phyloP scores from a whole-genome alignment of 306 rosid genomes.

The Crotalaria pallida region DNA sequence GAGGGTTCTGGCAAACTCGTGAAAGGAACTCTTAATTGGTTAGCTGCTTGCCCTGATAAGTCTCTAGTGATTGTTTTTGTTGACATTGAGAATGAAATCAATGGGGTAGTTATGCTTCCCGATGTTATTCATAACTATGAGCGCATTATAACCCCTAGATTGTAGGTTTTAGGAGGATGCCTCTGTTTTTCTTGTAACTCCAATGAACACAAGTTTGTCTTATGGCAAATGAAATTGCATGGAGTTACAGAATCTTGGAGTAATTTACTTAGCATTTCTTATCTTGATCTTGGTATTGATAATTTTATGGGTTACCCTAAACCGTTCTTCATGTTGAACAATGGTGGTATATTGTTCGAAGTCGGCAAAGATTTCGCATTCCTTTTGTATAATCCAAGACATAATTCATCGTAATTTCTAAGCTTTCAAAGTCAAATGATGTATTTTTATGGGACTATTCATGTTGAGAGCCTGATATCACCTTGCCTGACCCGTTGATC shows the following conservation, averaged over 20 bases:
- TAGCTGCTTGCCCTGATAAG: background rate
- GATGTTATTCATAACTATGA: background rate
- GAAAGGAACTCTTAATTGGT: background rate
- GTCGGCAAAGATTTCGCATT: background rate
- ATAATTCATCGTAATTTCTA: background rate
- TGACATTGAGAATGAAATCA: background rate
- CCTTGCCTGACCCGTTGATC: background rate
- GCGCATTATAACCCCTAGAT: no score
- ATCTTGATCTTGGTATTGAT: background rate
- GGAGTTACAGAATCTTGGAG: background rate
- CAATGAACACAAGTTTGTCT: background rate
- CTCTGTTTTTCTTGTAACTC: background rate
- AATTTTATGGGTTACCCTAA: background rate
- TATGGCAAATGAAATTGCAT: background rate
- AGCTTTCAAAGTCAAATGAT: no score
- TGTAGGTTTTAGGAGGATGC: background rate
- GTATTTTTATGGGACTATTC: no score
- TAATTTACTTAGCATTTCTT: background rate
- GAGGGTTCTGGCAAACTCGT: background rate
- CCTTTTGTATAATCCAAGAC: background rate
- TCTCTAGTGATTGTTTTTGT: background rate
- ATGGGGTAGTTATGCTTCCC: background rate
- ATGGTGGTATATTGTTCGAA: background rate
- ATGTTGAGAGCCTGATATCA: background rate
- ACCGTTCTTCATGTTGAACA: background rate